Conservation (phyloP, 2,329 filamentous ascomycete genomes). For the Phyllosticta citrichinensis region DNA sequence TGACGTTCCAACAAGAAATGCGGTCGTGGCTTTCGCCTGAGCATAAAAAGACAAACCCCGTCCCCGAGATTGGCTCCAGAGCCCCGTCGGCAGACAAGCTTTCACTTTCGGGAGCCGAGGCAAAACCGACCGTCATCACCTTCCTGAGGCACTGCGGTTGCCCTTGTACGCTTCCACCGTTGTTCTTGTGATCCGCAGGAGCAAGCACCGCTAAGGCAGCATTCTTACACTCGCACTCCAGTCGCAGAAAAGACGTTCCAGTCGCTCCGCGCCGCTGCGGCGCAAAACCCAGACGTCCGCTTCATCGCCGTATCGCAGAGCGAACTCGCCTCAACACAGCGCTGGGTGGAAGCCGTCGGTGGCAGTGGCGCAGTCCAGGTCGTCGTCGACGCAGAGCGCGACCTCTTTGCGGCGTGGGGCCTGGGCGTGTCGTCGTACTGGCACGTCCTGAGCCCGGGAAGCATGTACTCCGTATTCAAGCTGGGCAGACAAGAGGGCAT, state of each 20-base stretch:
- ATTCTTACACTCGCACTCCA: conserved; percentile 19
- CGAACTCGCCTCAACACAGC: conserved; percentile 20
- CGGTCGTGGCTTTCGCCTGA: conserved; percentile 32
- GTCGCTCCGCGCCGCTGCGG: conserved; percentile 21
- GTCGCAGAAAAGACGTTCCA: conserved; percentile 57
- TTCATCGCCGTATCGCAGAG: conserved; percentile 29
- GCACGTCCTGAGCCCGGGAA: conserved; percentile 51
- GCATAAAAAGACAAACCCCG: conserved; percentile 23
- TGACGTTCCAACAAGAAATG: conserved; percentile 32
- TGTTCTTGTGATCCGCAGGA: not conserved
- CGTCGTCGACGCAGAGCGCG: conserved; percentile 49
- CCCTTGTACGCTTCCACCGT: conserved; percentile 46
- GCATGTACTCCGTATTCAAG: conserved; percentile 48
- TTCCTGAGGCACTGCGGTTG: conserved; percentile 68
- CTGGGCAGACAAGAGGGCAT: conserved; percentile 55
- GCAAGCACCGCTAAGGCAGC: not conserved
- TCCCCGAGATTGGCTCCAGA: conserved; percentile 43
- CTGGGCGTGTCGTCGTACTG: conserved; percentile 51
- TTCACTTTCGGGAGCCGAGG: conserved; percentile 38
- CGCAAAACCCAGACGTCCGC: conserved; percentile 17
- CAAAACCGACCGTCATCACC: conserved; percentile 50
- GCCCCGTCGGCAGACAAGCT: conserved; percentile 48
- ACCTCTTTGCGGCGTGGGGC: conserved; percentile 56
- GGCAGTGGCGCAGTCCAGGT: conserved; percentile 50
- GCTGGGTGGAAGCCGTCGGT: conserved; percentile 30